These are phyloP conservation scores for Auriscalpium vulgare DNA, from an alignment of 768 basidiomycete genomes.

Conservation along the genomic window DNA sequence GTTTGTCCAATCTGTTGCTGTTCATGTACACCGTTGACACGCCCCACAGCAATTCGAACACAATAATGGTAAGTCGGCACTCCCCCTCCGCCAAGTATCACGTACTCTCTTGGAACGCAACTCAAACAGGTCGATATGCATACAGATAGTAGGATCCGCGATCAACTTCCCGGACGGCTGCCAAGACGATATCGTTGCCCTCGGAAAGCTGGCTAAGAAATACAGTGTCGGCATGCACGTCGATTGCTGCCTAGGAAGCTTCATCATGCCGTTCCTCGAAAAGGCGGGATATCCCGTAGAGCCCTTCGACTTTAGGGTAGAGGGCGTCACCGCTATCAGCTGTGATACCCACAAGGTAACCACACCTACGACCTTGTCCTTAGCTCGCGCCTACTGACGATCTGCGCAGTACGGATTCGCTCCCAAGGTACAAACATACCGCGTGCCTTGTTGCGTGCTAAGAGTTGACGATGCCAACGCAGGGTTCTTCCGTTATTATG, in stretches of 20 bases:
- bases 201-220: slow-evolving; percentile 64
- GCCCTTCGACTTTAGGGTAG: slow-evolving; percentile 85
- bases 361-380: neutral
- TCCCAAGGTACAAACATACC: slow-evolving; percentile 55
- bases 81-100: too few species aligned
- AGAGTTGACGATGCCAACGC: neutral
- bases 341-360: slow-evolving; percentile 92
- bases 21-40: slow-evolving; percentile 3
- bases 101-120: neutral
- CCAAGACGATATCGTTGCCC: slow-evolving; percentile 77
- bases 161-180: slow-evolving; percentile 83
- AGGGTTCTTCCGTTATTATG: slow-evolving; percentile 95
- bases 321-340: slow-evolving; percentile 89
- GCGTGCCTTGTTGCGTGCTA: neutral
- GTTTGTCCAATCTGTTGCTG: slow-evolving; percentile 36
- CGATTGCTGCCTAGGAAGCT: slow-evolving; percentile 90
- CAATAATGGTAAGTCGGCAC: slow-evolving; percentile 58
- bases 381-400: neutral
- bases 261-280: slow-evolving; percentile 90
- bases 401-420: slow-evolving; percentile 77
- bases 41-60: slow-evolving; percentile 65
- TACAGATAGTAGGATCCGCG: slow-evolving; percentile 75
- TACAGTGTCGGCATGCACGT: slow-evolving; percentile 86
- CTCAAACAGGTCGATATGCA: too few species aligned
- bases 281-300: slow-evolving; percentile 59